Percentiles rank a stretch among this genome's conserved stretches.
These are phyloP conservation scores for Psilocybe sp. DNA, from an alignment of 768 basidiomycete genomes.

Conservation along the genomic window DNA sequence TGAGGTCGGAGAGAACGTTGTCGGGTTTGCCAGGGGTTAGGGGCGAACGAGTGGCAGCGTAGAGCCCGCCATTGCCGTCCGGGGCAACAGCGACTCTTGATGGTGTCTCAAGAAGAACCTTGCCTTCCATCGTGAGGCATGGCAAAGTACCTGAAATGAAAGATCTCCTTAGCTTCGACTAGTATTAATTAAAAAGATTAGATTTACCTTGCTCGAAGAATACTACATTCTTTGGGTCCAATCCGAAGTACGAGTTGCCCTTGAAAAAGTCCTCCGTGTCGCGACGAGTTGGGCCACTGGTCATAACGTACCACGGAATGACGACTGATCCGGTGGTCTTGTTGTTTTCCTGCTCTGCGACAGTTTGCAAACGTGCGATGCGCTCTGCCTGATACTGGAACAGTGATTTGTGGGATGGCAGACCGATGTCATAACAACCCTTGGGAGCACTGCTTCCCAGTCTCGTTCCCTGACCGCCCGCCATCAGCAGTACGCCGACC, in stretches of 20 bases:
- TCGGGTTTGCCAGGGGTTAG: conserved; percentile 55
- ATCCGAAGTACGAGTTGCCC: conserved; percentile 76
- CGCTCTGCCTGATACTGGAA: conserved; percentile 99
- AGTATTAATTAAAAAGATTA: conserved; percentile 1
- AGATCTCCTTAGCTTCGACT: conserved; percentile 5
- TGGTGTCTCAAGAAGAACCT: conserved; percentile 80
- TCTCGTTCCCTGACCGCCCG: conserved; percentile 95
- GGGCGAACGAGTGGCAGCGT: conserved; percentile 86
- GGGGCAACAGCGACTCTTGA: conserved; percentile 91
- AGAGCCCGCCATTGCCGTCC: conserved; percentile 96
- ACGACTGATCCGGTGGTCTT: conserved; percentile 60
- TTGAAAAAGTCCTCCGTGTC: conserved; percentile 87
- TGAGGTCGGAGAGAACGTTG: conserved; percentile 84
- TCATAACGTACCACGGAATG: conserved; percentile 99
- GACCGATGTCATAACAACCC: conserved; percentile 96
- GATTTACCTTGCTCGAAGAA: conserved; percentile 92
- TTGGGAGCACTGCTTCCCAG: conserved; percentile 92
- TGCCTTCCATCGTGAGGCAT: conserved; percentile 91
- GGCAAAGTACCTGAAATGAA: conserved; percentile 78
- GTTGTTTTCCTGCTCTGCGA: conserved; percentile 58
- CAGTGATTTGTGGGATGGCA: conserved; percentile 89
- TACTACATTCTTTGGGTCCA: conserved; percentile 75
- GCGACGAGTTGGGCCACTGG: conserved; percentile 88
- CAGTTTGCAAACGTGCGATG: conserved; percentile 75
- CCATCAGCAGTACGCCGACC: conserved; percentile 96